Conservation (phyloP, 2,329 filamentous ascomycete species). For the Fusarium subglutinans region DNA sequence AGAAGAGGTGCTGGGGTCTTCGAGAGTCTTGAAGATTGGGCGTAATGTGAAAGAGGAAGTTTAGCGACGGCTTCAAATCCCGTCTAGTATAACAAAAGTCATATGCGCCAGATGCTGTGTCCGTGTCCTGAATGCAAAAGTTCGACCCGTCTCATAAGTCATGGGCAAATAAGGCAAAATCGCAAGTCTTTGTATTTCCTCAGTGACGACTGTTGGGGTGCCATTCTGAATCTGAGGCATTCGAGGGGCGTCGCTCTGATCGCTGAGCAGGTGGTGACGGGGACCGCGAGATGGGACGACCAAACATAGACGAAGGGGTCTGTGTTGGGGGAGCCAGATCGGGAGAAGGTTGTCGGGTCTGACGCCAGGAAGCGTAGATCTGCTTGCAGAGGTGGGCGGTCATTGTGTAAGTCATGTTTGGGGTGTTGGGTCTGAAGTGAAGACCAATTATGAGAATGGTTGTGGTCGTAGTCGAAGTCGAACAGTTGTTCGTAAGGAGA, state of each 20-base stretch:
- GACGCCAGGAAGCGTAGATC: slow-evolving; percentile 67
- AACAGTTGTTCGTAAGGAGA: background rate
- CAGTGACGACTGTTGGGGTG: slow-evolving; percentile 32
- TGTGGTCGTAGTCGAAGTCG: background rate
- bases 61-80: background rate
- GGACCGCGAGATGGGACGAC: slow-evolving; percentile 39
- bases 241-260: slow-evolving; percentile 39
- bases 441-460: background rate
- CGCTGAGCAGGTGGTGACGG: slow-evolving; percentile 41
- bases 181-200: background rate
- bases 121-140: slow-evolving; percentile 17
- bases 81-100: slow-evolving; percentile 5
- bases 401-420: slow-evolving; percentile 68
- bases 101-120: slow-evolving; percentile 20
- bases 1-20: background rate
- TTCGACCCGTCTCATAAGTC: slow-evolving; percentile 13
- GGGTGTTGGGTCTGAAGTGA: background rate
- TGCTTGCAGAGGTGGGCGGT: slow-evolving; percentile 69
- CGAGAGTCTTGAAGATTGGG: background rate
- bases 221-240: slow-evolving; percentile 41
- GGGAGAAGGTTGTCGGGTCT: slow-evolving; percentile 55
- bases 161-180: slow-evolving; percentile 1
- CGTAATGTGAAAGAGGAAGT: background rate
- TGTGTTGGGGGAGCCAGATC: slow-evolving; percentile 45
- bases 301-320: slow-evolving; percentile 38